A percentile compares a stretch with the other conserved stretches of the same genome.
phyloP scores from a whole-genome alignment of 495 filamentous ascomycete genomes.

The Penicillium ucsense region DNA sequence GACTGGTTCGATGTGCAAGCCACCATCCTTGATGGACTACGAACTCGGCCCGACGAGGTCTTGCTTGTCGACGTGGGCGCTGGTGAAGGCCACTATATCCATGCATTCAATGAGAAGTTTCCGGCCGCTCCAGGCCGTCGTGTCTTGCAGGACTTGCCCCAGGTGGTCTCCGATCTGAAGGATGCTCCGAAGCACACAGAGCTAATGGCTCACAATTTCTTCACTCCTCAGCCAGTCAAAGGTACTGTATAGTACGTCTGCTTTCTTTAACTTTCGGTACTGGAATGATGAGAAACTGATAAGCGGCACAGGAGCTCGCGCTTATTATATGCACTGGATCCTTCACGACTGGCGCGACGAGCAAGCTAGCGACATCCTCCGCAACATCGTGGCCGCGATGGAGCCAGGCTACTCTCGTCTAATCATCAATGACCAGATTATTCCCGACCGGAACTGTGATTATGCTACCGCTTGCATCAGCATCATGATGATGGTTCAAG shows the following conservation, averaged over 20 bases:
- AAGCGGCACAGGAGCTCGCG: constrained; percentile 21
- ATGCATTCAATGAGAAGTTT: constrained; percentile 24
- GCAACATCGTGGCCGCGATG: constrained; percentile 26
- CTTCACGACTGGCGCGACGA: constrained; percentile 43
- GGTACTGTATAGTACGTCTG: constrained; percentile 21
- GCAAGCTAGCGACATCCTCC: constrained; percentile 26
- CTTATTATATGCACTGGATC: constrained; percentile 30
- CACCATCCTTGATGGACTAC: constrained; percentile 16
- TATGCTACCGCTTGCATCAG: constrained; percentile 12
- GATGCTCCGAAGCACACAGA: constrained; percentile 1
- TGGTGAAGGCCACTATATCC: constrained; percentile 38
- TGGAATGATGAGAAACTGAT: constrained; percentile 27
- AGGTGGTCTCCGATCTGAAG: constrained; percentile 22
- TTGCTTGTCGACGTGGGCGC: constrained; percentile 50
- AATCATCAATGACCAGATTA: constrained; percentile 22
- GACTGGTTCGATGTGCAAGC: constrained; percentile 17
- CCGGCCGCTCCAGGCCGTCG: constrained; percentile 26
- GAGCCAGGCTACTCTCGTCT: constrained; percentile 28
- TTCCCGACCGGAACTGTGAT: constrained; percentile 18
- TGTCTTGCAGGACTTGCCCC: constrained; percentile 39
- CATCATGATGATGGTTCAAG: constrained; percentile 23
- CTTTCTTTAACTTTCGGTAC: constrained; percentile 40
- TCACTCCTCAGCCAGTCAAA: constrained; percentile 40
- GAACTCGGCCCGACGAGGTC: constrained; percentile 12
- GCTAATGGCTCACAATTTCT: constrained; percentile 36